A percentile compares a stretch with the other conserved stretches of the same genome.
These are phyloP conservation scores for Alternaria novae-zelandiae DNA, from an alignment of 2,329 filamentous ascomycete species.

Conservation along the genomic window DNA sequence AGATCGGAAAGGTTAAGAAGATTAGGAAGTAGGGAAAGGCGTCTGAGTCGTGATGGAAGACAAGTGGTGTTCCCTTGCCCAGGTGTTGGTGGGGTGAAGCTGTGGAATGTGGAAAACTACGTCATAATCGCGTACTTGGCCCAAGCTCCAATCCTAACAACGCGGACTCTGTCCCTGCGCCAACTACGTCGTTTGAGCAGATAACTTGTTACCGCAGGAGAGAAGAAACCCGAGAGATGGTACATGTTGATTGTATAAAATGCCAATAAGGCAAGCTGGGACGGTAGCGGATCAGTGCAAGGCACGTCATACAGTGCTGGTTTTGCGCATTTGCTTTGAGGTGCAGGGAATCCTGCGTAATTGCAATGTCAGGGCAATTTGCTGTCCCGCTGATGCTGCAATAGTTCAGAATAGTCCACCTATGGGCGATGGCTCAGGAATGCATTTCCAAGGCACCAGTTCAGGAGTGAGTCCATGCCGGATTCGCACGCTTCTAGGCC, in stretches of 20 bases:
- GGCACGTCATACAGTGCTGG: conserved; percentile 5
- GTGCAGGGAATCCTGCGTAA: not conserved
- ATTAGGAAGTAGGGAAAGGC: conserved; percentile 7
- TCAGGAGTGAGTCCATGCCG: not conserved
- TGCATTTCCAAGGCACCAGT: conserved; percentile 8
- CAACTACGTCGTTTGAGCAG: not conserved
- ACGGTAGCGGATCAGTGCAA: not conserved
- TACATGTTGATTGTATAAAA: not conserved
- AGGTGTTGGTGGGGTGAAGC: conserved; percentile 16
- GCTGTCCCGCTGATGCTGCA: not conserved
- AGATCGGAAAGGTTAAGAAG: conserved; percentile 5
- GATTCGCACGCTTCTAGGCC: conserved; percentile 22
- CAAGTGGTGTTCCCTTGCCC: not conserved
- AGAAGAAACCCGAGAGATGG: not conserved
- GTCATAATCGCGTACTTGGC: conserved; percentile 15
- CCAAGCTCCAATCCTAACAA: conserved; percentile 6
- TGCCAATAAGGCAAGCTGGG: not conserved
- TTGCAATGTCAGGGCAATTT: conserved; percentile 10
- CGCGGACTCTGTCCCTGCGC: not conserved
- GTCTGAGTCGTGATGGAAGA: conserved; percentile 13
- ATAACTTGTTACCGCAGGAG: not conserved
- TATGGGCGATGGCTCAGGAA: conserved; percentile 14
- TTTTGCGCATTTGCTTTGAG: not conserved
- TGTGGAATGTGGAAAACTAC: conserved; percentile 3
- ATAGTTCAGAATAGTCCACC: conserved; percentile 13